Percentiles rank a stretch among this genome's conserved stretches.
These are phyloP conservation scores for Podaxis sp. DNA, from an alignment of 768 basidiomycete genomes.

Conservation along the genomic window DNA sequence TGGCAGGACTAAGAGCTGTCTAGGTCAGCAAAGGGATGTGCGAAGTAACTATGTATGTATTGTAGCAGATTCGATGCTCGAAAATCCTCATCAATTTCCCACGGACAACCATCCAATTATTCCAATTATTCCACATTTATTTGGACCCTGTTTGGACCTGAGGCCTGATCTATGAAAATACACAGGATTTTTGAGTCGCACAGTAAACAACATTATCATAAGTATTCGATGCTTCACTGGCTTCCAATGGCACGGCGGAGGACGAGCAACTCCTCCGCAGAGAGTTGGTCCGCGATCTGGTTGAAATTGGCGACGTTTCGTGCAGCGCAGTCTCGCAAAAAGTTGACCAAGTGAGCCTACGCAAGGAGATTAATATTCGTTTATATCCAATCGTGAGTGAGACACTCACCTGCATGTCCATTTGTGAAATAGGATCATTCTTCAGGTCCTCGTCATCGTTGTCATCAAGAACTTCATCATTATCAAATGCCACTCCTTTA, in stretches of 20 bases:
- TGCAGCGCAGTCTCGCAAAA: slow-evolving; percentile 68
- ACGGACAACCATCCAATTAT: not conserved
- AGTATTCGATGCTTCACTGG: not conserved
- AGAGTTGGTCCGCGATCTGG: slow-evolving; percentile 61
- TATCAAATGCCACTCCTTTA: slow-evolving; percentile 71
- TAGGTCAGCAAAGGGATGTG: not conserved
- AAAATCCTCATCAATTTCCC: slow-evolving; percentile 10
- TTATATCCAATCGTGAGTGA: not conserved
- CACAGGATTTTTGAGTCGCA: not conserved
- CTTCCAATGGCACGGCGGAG: slow-evolving; percentile 37
- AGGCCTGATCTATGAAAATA: slow-evolving; percentile 14
- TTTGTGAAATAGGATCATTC: slow-evolving; percentile 81
- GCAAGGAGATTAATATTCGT: not conserved
- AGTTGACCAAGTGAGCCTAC: slow-evolving; percentile 68
- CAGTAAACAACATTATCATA: not conserved
- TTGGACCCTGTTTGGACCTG: too few species aligned
- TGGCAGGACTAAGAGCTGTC: not conserved
- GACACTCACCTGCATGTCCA: slow-evolving; percentile 68
- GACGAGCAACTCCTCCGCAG: slow-evolving; percentile 70
- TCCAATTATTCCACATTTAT: not conserved
- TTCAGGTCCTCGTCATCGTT: slow-evolving; percentile 86
- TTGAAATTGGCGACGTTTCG: slow-evolving; percentile 65
- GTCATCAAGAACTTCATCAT: slow-evolving; percentile 72
- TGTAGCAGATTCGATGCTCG: not conserved
- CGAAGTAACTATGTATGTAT: not conserved